Conservation (phyloP, 2,329 filamentous ascomycete genomes). For the Fusarium albosuccineum region DNA sequence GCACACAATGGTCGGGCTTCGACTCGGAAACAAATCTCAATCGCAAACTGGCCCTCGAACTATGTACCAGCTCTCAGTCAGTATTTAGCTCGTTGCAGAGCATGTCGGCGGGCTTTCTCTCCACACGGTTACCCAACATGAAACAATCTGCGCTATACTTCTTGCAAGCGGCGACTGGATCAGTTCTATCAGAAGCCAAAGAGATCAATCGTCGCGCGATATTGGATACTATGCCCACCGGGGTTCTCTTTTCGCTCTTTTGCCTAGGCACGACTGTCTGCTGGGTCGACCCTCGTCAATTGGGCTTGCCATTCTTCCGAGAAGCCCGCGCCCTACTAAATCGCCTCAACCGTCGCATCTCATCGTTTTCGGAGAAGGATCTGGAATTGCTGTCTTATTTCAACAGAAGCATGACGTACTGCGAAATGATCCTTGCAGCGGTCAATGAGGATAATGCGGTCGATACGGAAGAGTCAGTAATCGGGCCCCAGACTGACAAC, state of each 20-base stretch:
- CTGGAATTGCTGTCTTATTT: slow-evolving; percentile 53
- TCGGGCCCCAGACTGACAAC: slow-evolving; percentile 11
- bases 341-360: slow-evolving; percentile 42
- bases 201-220: slow-evolving; percentile 38
- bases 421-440: slow-evolving; percentile 57
- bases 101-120: slow-evolving; percentile 57
- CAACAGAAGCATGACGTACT: slow-evolving; percentile 55
- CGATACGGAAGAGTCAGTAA: not conserved
- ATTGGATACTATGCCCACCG: slow-evolving; percentile 48
- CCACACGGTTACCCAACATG: slow-evolving; percentile 53
- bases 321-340: slow-evolving; percentile 46
- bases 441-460: slow-evolving; percentile 48
- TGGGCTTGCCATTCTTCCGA: slow-evolving; percentile 52
- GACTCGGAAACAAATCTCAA: slow-evolving; percentile 56
- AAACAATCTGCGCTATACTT: slow-evolving; percentile 50
- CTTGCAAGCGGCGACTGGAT: slow-evolving; percentile 51
- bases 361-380: slow-evolving; percentile 35
- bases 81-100: slow-evolving; percentile 56
- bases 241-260: slow-evolving; percentile 54
- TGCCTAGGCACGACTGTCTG: slow-evolving; percentile 57
- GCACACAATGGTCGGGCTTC: slow-evolving; percentile 56
- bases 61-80: slow-evolving; percentile 54
- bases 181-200: slow-evolving; percentile 52
- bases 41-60: slow-evolving; percentile 52
- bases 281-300: slow-evolving; percentile 54